These are phyloP conservation scores for Periglandula ipomoeae DNA, from an alignment of 2,329 filamentous ascomycete species.

Conservation along the genomic window DNA sequence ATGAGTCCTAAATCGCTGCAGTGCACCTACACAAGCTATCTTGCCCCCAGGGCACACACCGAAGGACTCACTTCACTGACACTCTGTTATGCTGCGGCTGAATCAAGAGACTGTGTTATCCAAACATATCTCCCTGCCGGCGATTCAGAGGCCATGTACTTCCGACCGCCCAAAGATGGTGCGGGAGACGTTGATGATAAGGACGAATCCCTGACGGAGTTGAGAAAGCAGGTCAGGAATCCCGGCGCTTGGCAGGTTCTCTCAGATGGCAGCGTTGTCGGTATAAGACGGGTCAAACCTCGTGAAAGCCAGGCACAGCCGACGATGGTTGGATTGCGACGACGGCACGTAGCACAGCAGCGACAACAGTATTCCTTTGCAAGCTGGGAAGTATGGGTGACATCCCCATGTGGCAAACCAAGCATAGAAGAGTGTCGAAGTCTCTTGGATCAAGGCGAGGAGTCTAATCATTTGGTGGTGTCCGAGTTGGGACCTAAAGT, in stretches of 20 bases:
- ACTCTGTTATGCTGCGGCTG: constrained; percentile 51
- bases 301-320: background rate
- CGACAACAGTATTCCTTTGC: background rate
- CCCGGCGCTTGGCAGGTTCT: constrained; percentile 59
- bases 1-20: constrained; percentile 52
- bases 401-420: constrained; percentile 34
- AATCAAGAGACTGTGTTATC: constrained; percentile 53
- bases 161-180: constrained; percentile 30
- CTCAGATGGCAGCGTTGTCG: constrained; percentile 50
- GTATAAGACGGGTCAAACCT: constrained; percentile 42
- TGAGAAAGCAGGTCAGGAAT: constrained; percentile 45
- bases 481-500: constrained; percentile 56
- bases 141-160: constrained; percentile 47
- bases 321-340: background rate
- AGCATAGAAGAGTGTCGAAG: constrained; percentile 36
- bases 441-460: constrained; percentile 31
- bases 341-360: background rate
- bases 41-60: constrained; percentile 39
- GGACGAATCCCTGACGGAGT: constrained; percentile 43
- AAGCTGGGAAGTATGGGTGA: constrained; percentile 47
- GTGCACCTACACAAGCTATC: constrained; percentile 41
- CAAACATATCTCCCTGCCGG: constrained; percentile 51
- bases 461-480: constrained; percentile 51
- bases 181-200: constrained; percentile 35
- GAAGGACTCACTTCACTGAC: constrained; percentile 53